Percentiles rank a stretch among this genome's conserved stretches.
These are phyloP conservation scores for Ensete glaucum DNA, from an alignment of 176 grass and related monocot species.

Conservation along the genomic window DNA sequence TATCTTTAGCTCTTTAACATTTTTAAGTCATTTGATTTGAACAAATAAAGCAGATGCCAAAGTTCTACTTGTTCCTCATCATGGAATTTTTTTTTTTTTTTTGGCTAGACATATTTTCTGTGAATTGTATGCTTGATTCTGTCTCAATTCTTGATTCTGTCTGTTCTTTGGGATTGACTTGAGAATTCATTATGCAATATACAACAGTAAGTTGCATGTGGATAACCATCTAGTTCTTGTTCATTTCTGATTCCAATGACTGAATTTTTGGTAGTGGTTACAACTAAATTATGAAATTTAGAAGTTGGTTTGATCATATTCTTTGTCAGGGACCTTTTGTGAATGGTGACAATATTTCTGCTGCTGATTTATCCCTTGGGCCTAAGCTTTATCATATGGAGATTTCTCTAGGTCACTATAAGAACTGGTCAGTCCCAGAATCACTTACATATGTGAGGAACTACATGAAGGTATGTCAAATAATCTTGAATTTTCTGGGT, in stretches of 20 bases:
- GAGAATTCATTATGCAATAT: no score
- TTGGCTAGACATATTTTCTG: neutral
- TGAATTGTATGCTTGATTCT: neutral
- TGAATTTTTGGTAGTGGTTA: neutral
- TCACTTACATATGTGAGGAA: conserved; percentile 51
- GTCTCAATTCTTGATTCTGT: no score
- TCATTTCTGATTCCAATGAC: neutral
- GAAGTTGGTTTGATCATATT: neutral
- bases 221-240: neutral
- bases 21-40: neutral
- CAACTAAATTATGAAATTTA: neutral
- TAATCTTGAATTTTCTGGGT: neutral
- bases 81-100: neutral
- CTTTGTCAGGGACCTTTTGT: conserved; percentile 70
- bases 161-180: neutral
- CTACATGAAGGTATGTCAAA: conserved; percentile 66
- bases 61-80: neutral
- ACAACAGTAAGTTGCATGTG: neutral
- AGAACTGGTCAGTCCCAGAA: conserved; percentile 88
- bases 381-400: conserved; percentile 96
- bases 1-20: neutral
- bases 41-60: neutral
- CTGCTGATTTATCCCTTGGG: conserved; percentile 65
- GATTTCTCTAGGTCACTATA: conserved; percentile 78
- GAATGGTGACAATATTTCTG: conserved; percentile 59